Conservation (phyloP, 139 green algal genomes). For the Asterochloris erici region DNA sequence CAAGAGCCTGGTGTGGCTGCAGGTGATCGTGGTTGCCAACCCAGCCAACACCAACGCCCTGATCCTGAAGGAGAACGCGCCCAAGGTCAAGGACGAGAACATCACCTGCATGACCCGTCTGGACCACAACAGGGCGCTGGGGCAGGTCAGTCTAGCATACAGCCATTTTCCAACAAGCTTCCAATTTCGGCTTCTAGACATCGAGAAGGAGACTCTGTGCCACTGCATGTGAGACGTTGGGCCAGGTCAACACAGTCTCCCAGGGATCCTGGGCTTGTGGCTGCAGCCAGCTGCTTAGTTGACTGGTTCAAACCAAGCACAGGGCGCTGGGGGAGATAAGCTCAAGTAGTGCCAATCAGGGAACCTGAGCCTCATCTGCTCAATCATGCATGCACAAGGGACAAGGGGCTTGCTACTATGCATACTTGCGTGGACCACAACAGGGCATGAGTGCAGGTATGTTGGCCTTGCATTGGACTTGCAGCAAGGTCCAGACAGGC, state of each 20-base stretch:
- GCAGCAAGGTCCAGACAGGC: no score
- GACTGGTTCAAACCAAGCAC: neutral
- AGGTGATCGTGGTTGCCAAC: constrained; percentile 96
- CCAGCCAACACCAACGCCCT: constrained; percentile 94
- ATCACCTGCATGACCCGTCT: constrained; percentile 91
- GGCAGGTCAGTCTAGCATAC: constrained; percentile 50
- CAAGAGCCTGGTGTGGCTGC: constrained; percentile 1
- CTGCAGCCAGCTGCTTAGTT: neutral
- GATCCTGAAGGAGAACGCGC: constrained; percentile 82
- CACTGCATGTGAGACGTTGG: no score
- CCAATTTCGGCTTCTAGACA: neutral
- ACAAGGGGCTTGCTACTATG: no score
- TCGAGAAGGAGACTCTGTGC: no score
- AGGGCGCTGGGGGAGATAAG: no score
- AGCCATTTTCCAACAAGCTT: neutral
- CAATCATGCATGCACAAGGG: no score
- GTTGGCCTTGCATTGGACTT: no score
- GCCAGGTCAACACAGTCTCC: no score
- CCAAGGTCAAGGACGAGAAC: constrained; percentile 81
- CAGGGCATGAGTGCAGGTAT: no score
- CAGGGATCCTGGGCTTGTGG: neutral
- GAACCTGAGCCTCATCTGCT: no score
- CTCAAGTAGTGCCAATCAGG: no score
- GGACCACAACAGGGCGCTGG: constrained; percentile 95
- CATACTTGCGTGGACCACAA: no score